Conservation (phyloP, 305 asterid species). For the Rubia balearica region DNA sequence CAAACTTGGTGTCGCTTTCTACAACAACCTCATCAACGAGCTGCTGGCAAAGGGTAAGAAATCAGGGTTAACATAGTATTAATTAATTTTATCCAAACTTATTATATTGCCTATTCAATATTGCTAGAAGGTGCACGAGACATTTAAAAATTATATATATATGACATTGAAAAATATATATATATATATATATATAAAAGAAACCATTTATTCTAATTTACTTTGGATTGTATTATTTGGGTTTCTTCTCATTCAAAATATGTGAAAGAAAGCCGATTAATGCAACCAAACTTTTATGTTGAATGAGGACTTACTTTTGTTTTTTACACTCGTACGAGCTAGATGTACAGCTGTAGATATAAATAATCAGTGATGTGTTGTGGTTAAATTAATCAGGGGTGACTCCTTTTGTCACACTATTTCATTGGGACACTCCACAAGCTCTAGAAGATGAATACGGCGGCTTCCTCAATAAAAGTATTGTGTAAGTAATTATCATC, state of each 20-base stretch:
- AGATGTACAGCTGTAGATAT: background rate
- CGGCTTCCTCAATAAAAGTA: conserved; percentile 22
- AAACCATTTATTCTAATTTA: background rate
- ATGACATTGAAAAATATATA: too few relatives aligned
- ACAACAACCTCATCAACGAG: conserved; percentile 28
- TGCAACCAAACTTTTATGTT: too few relatives aligned
- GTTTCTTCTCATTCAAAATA: too few relatives aligned
- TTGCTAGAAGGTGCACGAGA: background rate
- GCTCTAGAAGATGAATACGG: conserved; percentile 27
- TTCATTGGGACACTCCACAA: conserved; percentile 28
- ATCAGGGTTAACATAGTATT: background rate
- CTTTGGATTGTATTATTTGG: too few relatives aligned
- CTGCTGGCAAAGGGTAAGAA: conserved; percentile 20
- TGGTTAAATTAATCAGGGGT: background rate
- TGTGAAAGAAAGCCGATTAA: too few relatives aligned
- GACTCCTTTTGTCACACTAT: conserved; percentile 21
- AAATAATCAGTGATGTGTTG: background rate
- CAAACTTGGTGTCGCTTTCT: conserved; percentile 23
- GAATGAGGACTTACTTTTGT: too few relatives aligned
- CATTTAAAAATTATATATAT: too few relatives aligned
- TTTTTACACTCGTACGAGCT: too few relatives aligned
- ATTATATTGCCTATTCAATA: too few relatives aligned
- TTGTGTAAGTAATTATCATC: conserved; percentile 21
- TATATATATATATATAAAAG: too few relatives aligned
- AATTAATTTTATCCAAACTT: background rate